A percentile compares a stretch with the other conserved stretches of the same genome.
Conservation (phyloP, 139 green algal species). For the Trebouxia sp. region DNA sequence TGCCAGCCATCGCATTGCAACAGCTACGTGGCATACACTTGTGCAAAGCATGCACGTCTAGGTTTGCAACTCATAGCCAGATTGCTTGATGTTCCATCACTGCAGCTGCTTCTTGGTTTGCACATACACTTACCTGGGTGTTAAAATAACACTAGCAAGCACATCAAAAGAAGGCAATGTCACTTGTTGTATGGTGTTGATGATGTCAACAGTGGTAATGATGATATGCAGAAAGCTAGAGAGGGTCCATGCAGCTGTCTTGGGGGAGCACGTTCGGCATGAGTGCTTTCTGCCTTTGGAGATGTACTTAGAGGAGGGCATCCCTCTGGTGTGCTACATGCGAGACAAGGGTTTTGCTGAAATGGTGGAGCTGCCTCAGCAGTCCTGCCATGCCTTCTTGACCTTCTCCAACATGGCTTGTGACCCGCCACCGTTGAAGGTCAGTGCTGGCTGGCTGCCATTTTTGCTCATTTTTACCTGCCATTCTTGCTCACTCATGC, state of each 20-base stretch:
- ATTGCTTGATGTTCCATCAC: too few species aligned
- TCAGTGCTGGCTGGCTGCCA: too few species aligned
- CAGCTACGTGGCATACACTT: too few species aligned
- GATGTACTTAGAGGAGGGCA: conserved; percentile 49
- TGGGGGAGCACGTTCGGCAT: conserved; percentile 37
- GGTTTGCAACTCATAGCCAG: too few species aligned
- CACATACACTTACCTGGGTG: too few species aligned
- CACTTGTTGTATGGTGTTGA: neutral
- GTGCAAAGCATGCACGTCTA: too few species aligned
- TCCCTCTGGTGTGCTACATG: conserved; percentile 43
- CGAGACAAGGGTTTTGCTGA: conserved; percentile 27
- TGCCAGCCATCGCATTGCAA: too few species aligned
- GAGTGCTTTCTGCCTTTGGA: conserved; percentile 51
- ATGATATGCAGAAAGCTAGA: conserved; percentile 36
- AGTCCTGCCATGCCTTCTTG: conserved; percentile 48
- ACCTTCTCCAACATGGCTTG: conserved; percentile 28
- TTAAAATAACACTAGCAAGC: too few species aligned
- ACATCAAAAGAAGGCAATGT: too few species aligned
- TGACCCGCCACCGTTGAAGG: neutral
- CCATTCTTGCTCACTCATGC: neutral
- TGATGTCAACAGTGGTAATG: neutral
- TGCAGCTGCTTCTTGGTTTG: too few species aligned
- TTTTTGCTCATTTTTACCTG: too few species aligned
- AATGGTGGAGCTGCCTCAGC: conserved; percentile 52
- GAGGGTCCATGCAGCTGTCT: conserved; percentile 41